Base-by-base conservation (phyloP, 108 stramenopile species). In the Aurantiochytrium sp. region DNA sequence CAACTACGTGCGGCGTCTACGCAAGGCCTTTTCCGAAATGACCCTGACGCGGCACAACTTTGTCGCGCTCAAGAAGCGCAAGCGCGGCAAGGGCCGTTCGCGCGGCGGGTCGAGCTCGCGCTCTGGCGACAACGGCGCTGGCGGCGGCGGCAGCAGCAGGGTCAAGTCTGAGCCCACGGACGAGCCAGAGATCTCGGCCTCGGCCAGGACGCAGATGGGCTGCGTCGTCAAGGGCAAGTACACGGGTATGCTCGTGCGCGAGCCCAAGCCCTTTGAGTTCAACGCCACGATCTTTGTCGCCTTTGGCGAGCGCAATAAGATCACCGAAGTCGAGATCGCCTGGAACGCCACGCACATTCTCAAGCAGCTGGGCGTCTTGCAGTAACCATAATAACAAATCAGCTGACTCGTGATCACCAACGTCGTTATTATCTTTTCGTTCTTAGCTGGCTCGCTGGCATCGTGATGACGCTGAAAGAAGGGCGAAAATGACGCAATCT, bases 61-160 rank as follows among this genome's bases (percentile, higher is more conserved):
- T 81, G 73, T 81, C 27, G 50, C 73, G n/a, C 39, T 81, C 24
- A 81, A 81, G 45, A 81, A 81, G 73, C 73, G 73, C 45, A 81
- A 81, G 39, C 73, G 73, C 45, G 73, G 73, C 45, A 81, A 81
- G 42, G 8, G 30, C 24, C 42, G 42, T 3, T 6, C 12, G 24
- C 73, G 73, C 21, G 39, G 45, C 39, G 6, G 10, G 42, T 12
- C 15, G 45, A 48, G 12, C 39, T 41, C 73, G 27, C 39, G 45
- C 27, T n/a, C n/a, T n/a, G n/a, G n/a, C n/a, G n/a, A n/a, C n/a
- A n/a, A 48, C 73, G n/a, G 45, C 45, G 27, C n/a, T n/a, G 24
- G 59, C 0, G 59, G 32, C 8, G 24, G 15, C 22, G 59, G 19
- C 27, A 30, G 12, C 1, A 19, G 34, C 0, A 65, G 19, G 1